Conservation (phyloP, 805 yeast species). For the Vanderwaltozyma polyspora region DNA sequence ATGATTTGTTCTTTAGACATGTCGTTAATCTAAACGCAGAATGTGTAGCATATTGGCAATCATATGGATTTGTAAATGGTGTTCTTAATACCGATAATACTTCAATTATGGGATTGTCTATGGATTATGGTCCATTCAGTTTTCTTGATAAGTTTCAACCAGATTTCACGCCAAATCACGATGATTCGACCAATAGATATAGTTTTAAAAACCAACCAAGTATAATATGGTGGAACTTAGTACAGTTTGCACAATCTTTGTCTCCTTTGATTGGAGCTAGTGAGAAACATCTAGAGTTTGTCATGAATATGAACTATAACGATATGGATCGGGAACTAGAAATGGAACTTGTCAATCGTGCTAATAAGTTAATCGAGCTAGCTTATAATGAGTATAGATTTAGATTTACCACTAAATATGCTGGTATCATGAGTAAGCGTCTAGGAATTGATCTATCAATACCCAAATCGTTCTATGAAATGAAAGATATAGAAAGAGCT, state of each 20-base stretch:
- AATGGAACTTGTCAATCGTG: constrained; percentile 44
- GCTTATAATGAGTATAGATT: constrained; percentile 58
- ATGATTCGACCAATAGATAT: constrained; percentile 62
- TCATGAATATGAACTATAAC: constrained; percentile 21
- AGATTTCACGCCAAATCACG: constrained; percentile 78
- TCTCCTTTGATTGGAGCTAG: constrained; percentile 76
- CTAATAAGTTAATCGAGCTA: constrained; percentile 49
- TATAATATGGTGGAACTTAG: constrained; percentile 87
- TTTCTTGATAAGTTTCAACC: constrained; percentile 81
- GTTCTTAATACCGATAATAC: constrained; percentile 93
- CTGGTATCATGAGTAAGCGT: constrained; percentile 46
- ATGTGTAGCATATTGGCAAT: constrained; percentile 76
- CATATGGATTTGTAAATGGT: constrained; percentile 88
- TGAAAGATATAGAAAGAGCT: constrained; percentile 4
- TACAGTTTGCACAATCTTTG: constrained; percentile 71
- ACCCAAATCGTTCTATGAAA: constrained; percentile 27
- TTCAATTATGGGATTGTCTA: constrained; percentile 72
- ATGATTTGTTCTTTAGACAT: constrained; percentile 62
- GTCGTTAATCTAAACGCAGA: constrained; percentile 63
- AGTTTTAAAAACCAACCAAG: constrained; percentile 77
- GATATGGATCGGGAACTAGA: constrained; percentile 39
- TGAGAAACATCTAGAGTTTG: constrained; percentile 36
- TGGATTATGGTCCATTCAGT: constrained; percentile 94
- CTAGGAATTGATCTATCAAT: constrained; percentile 48
- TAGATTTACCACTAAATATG: constrained; percentile 48